These are phyloP conservation scores for Oxytropis ochrocephala DNA, from an alignment of 306 rosid genomes.

Conservation along the genomic window DNA sequence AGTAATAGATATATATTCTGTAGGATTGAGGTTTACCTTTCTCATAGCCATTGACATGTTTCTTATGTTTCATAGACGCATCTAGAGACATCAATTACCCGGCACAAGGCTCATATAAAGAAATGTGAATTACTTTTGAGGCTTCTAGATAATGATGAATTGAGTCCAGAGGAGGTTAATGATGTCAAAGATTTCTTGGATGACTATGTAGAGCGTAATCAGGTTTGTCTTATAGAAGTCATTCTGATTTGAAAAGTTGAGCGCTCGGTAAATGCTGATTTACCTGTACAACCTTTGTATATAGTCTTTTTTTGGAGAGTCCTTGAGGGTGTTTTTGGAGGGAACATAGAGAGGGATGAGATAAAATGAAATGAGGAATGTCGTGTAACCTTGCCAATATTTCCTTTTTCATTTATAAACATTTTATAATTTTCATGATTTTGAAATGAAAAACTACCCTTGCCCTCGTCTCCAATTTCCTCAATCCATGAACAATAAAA, in stretches of 20 bases:
- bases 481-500: background rate
- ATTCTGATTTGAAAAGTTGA: slow-evolving; percentile 1
- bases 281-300: slow-evolving; percentile 7
- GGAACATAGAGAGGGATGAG: background rate
- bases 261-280: background rate
- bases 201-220: slow-evolving; percentile 94
- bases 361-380: background rate
- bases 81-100: slow-evolving; percentile 82
- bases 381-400: background rate
- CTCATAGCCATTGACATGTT: slow-evolving; percentile 1
- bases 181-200: slow-evolving; percentile 95
- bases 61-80: slow-evolving; percentile 50
- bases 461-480: background rate
- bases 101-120: slow-evolving; percentile 98
- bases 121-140: slow-evolving; percentile 89
- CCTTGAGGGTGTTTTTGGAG: slow-evolving; percentile 7
- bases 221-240: slow-evolving; percentile 44
- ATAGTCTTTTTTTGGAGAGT: background rate
- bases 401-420: background rate
- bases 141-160: slow-evolving; percentile 88
- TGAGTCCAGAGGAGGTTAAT: slow-evolving; percentile 94
- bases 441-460: slow-evolving; percentile 10
- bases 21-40: slow-evolving; percentile 17
- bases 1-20: slow-evolving; percentile 7
- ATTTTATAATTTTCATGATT: slow-evolving; percentile 1